These are phyloP conservation scores for Detonula confervacea DNA, from an alignment of 352 stramenopile species.

Conservation along the genomic window DNA sequence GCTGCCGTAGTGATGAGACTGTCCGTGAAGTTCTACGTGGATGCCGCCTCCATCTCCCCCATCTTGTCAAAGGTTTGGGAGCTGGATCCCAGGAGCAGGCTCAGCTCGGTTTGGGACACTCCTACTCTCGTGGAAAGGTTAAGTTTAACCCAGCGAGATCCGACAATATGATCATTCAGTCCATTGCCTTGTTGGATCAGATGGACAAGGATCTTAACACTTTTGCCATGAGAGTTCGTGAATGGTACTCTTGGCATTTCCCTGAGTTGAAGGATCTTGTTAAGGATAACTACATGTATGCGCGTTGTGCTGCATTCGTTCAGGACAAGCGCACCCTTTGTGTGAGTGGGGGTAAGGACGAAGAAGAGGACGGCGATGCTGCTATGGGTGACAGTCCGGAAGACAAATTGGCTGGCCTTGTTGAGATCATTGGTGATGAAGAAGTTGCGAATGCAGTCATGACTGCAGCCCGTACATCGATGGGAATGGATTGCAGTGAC, in stretches of 20 bases:
- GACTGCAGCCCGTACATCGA: constrained; percentile 94
- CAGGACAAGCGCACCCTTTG: constrained; percentile 88
- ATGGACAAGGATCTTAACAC: constrained; percentile 99
- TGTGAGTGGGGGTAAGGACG: constrained; percentile 26
- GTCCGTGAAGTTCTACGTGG: constrained; percentile 95
- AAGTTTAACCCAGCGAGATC: constrained; percentile 99
- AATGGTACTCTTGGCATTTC: constrained; percentile 99
- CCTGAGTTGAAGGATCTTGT: constrained; percentile 99
- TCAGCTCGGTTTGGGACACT: constrained; percentile 98
- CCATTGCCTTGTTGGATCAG: constrained; percentile 98
- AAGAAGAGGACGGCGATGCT: constrained; percentile 43
- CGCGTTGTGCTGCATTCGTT: constrained; percentile 95
- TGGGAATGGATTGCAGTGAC: constrained; percentile 99
- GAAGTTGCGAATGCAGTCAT: constrained; percentile 95
- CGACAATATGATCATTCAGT: constrained; percentile 99
- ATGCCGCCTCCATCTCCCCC: constrained; percentile 96
- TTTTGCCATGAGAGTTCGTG: constrained; percentile 98
- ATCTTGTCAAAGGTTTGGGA: constrained; percentile 98
- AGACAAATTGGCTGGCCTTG: constrained; percentile 81
- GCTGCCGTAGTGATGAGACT: constrained; percentile 98
- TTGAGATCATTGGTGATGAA: constrained; percentile 97
- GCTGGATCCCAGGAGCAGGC: constrained; percentile 95
- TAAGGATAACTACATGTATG: constrained; percentile 99
- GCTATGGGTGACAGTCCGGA: constrained; percentile 13
- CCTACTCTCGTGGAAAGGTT: constrained; percentile 98